These are phyloP conservation scores for Gloeopeniophorella convolvens DNA, from an alignment of 768 basidiomycete genomes.

Conservation along the genomic window DNA sequence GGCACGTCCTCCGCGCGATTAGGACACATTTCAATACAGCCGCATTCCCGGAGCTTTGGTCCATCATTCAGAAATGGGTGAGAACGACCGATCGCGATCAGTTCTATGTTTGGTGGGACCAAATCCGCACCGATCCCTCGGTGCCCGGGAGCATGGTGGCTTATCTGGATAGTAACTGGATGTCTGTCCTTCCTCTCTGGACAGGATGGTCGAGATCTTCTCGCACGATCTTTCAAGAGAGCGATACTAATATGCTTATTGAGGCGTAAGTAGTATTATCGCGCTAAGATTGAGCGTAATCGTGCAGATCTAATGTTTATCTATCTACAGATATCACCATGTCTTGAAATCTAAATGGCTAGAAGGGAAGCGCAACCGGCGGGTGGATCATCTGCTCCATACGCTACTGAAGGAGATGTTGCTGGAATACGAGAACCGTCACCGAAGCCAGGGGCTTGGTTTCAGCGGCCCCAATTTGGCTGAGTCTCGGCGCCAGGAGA, in stretches of 20 bases:
- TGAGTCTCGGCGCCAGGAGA: background rate
- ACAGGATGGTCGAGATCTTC: background rate
- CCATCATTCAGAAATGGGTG: background rate
- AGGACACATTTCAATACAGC: background rate
- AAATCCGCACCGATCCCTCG: background rate
- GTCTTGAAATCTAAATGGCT: background rate
- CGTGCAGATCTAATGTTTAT: background rate
- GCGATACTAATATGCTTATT: slow-evolving; percentile 6
- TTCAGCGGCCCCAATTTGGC: background rate
- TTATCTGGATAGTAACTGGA: background rate
- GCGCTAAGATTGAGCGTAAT: background rate
- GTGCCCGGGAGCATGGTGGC: background rate
- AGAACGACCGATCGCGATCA: background rate
- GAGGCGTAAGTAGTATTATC: background rate
- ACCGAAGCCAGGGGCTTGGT: background rate
- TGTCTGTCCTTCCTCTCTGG: background rate
- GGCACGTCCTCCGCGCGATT: slow-evolving; percentile 4
- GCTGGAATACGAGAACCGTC: background rate
- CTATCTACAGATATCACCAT: slow-evolving; percentile 1
- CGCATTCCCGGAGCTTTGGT: background rate
- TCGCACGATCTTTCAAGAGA: background rate
- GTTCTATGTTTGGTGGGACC: background rate
- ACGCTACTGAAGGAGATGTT: background rate
- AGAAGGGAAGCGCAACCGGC: background rate
- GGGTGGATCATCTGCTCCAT: background rate